A percentile compares a stretch with the other conserved stretches of the same genome.
phyloP scores from a whole-genome alignment of 306 rosid genomes.

The Cucumis hystrix region DNA sequence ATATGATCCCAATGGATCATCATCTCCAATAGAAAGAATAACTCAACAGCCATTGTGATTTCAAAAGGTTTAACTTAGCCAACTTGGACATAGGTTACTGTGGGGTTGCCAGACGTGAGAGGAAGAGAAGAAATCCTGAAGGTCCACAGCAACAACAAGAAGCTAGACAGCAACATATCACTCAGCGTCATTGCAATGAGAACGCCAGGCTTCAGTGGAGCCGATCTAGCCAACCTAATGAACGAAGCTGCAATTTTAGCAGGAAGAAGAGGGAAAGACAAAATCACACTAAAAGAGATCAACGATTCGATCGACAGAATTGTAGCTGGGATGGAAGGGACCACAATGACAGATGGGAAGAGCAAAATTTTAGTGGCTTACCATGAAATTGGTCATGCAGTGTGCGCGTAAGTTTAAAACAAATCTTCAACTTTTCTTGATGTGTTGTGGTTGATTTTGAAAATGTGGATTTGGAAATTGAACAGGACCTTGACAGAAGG shows the following conservation, averaged over 20 bases:
- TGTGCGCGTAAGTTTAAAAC: conserved; percentile 64
- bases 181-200: conserved; percentile 64
- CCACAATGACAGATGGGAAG: conserved; percentile 92
- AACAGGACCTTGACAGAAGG: conserved; percentile 86
- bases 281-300: conserved; percentile 76
- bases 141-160: conserved; percentile 68
- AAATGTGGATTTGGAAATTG: neutral
- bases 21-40: neutral
- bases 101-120: conserved; percentile 57
- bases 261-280: conserved; percentile 74
- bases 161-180: conserved; percentile 46
- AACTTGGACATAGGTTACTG: conserved; percentile 26
- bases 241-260: conserved; percentile 90
- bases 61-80: neutral
- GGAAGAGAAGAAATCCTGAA: conserved; percentile 68
- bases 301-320: conserved; percentile 91
- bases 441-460: neutral
- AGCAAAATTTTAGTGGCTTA: conserved; percentile 89
- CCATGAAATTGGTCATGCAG: conserved; percentile 92
- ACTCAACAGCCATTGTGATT: neutral
- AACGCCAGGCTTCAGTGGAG: conserved; percentile 96
- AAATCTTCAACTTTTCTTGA: neutral
- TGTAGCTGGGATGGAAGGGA: conserved; percentile 98
- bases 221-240: conserved; percentile 88
- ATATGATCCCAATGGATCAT: neutral